Conservation (phyloP, 352 stramenopile species). For the Phytophthora megakarya region DNA sequence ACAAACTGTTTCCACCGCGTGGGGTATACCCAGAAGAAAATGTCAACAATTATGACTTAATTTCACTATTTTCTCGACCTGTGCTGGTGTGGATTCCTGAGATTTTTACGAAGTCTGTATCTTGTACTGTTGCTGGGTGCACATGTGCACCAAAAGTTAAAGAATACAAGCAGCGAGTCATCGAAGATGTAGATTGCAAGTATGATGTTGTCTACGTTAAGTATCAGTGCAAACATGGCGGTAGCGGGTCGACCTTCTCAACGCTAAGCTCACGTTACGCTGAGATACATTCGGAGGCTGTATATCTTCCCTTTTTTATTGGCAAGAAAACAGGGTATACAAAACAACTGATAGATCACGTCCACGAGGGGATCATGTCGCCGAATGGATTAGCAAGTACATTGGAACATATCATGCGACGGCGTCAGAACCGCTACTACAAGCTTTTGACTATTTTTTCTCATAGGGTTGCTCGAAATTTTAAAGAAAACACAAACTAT, state of each 20-base stretch:
- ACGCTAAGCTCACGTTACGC: neutral
- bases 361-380: neutral
- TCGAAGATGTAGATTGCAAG: constrained; percentile 2
- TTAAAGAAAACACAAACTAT: neutral
- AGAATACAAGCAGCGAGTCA: neutral
- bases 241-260: neutral
- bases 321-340: neutral
- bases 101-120: neutral
- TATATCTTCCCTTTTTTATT: neutral
- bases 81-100: constrained; percentile 1
- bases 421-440: neutral
- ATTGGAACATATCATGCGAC: neutral
- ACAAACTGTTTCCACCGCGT: neutral
- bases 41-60: neutral
- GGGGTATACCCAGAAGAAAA: neutral
- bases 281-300: neutral
- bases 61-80: neutral
- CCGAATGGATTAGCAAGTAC: neutral
- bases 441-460: neutral
- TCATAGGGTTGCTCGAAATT: neutral
- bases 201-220: neutral
- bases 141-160: neutral
- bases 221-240: neutral
- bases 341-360: neutral
- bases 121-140: neutral